phyloP scores from a whole-genome alignment of 352 stramenopile genomes.

The Hyaloperonospora brassicae region DNA sequence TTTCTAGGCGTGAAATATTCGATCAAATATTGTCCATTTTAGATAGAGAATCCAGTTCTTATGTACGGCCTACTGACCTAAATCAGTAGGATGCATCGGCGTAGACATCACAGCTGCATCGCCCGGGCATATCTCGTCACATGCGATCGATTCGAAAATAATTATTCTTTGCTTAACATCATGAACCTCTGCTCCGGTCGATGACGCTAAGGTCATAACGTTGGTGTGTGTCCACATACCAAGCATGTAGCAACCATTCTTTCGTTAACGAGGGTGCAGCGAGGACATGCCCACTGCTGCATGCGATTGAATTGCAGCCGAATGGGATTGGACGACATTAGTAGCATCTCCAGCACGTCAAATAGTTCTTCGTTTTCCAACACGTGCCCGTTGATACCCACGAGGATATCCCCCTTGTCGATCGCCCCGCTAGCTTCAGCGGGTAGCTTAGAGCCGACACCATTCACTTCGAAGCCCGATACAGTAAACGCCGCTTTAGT shows the following conservation, averaged over 20 bases:
- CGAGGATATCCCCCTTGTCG: constrained; percentile 41
- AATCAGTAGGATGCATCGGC: too few species aligned
- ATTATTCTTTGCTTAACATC: too few species aligned
- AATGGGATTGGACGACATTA: constrained; percentile 62
- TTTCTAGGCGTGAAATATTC: too few species aligned
- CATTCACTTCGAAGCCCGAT: constrained; percentile 57
- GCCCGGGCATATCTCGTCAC: too few species aligned
- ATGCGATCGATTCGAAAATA: too few species aligned
- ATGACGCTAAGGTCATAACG: not conserved
- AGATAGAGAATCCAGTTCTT: too few species aligned
- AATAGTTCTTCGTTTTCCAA: constrained; percentile 39
- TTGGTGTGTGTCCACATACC: constrained; percentile 38
- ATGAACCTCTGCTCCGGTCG: too few species aligned
- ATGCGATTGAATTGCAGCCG: constrained; percentile 55
- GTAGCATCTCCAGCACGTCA: constrained; percentile 59
- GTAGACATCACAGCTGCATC: too few species aligned
- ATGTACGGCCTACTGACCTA: too few species aligned
- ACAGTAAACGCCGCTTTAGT: constrained; percentile 37
- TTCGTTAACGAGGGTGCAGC: constrained; percentile 70
- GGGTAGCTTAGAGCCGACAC: constrained; percentile 49
- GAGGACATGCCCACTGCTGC: constrained; percentile 54
- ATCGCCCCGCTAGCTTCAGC: constrained; percentile 69
- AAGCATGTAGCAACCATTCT: constrained; percentile 28
- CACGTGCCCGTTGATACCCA: constrained; percentile 50
- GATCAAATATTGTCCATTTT: too few species aligned